Conservation (phyloP, 2,329 filamentous ascomycete species). For the Fusarium sp. region DNA sequence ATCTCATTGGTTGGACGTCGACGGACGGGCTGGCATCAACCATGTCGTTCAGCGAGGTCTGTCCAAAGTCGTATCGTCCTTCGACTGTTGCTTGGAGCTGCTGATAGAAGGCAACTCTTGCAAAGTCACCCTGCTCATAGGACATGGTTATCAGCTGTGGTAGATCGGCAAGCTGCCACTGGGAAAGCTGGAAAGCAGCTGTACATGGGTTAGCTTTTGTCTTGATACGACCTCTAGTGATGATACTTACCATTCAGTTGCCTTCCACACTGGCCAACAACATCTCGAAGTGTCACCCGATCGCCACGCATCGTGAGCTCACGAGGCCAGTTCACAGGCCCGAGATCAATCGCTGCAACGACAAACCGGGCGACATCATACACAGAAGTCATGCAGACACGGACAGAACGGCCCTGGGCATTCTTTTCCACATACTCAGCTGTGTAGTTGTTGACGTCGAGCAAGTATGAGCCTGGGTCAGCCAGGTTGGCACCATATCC, state of each 20-base stretch:
- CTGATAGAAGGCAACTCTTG: conserved; percentile 66
- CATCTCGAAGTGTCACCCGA: conserved; percentile 68
- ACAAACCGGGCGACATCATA: conserved; percentile 79
- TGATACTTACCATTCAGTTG: conserved; percentile 61
- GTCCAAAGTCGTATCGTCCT: conserved; percentile 73
- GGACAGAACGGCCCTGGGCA: conserved; percentile 60
- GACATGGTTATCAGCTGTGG: conserved; percentile 55
- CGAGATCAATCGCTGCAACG: conserved; percentile 75
- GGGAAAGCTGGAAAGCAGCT: conserved; percentile 56
- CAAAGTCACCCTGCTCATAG: conserved; percentile 60
- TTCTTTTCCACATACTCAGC: conserved; percentile 72
- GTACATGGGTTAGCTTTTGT: conserved; percentile 31
- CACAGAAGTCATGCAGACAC: conserved; percentile 75
- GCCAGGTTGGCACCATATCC: conserved; percentile 66
- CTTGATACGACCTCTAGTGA: background rate
- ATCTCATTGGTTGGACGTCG: conserved; percentile 60
- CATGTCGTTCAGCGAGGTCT: conserved; percentile 69
- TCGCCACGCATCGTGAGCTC: conserved; percentile 80
- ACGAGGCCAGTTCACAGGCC: conserved; percentile 70
- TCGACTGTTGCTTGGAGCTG: conserved; percentile 76
- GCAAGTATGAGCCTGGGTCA: conserved; percentile 72
- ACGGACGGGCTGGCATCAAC: conserved; percentile 52
- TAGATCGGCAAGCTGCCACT: conserved; percentile 55
- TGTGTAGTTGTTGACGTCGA: conserved; percentile 68
- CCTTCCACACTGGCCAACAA: conserved; percentile 63